Evolutionary conservation across 2,329 filamentous ascomycete species (phyloP).

Genomic region (Stachybotrys elegans): DNA sequence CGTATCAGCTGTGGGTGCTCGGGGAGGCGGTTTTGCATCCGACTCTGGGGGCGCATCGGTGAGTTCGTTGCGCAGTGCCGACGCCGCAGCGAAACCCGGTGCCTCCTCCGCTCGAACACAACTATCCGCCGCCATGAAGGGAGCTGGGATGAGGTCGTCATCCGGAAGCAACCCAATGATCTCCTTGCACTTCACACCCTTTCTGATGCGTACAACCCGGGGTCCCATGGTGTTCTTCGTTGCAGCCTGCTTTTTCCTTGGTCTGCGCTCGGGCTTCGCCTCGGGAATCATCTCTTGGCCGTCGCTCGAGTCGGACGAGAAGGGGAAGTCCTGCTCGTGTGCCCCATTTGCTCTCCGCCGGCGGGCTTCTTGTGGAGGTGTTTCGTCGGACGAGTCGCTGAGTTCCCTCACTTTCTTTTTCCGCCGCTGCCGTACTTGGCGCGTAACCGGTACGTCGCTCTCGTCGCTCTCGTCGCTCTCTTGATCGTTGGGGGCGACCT

Average conservation of each 20-base stretch:
- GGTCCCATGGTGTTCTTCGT: constrained; percentile 18
- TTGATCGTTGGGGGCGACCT: too few species aligned
- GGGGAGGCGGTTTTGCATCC: not conserved
- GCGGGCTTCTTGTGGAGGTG: not conserved
- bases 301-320: not conserved
- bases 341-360: not conserved
- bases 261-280: not conserved
- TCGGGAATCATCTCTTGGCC: constrained; percentile 5
- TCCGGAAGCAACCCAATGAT: constrained; percentile 34
- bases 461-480: not conserved
- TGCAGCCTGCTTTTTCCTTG: not conserved
- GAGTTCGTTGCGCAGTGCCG: too few species aligned
- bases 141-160: constrained; percentile 10
- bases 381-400: not conserved
- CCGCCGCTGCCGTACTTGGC: not conserved
- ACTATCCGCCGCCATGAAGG: constrained; percentile 10
- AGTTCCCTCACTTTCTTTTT: not conserved
- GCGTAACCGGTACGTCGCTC: not conserved
- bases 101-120: not conserved
- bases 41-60: too few species aligned
- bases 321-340: not conserved
- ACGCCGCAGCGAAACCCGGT: not conserved
- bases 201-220: constrained; percentile 34
- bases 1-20: not conserved
- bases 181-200: constrained; percentile 40